Conservation (phyloP, 2,329 filamentous ascomycete genomes). For the Sporothrix phasma region DNA sequence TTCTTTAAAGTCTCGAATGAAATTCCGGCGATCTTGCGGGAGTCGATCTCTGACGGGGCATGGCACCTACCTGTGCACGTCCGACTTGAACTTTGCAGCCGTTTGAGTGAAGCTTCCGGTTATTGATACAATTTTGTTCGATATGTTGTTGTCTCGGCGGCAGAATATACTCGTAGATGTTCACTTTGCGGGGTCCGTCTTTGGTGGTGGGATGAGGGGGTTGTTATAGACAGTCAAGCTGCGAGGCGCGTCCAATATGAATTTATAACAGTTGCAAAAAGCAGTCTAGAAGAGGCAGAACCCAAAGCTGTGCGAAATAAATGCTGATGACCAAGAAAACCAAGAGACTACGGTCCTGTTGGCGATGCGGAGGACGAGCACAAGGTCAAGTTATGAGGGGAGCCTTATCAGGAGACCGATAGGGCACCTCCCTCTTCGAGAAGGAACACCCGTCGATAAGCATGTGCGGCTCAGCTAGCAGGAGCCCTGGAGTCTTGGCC, state of each 20-base stretch:
- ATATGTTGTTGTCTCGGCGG: constrained; percentile 3
- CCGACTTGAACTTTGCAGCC: background rate
- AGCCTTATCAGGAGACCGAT: background rate
- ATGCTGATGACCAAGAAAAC: background rate
- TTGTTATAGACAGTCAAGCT: background rate
- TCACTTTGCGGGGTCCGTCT: background rate
- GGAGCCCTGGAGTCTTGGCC: background rate
- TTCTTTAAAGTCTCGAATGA: no score
- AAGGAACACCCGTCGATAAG: background rate
- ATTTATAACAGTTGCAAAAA: background rate
- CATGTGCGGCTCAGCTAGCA: background rate
- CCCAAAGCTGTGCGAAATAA: no score
- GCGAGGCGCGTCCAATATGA: no score
- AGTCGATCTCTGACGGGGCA: background rate
- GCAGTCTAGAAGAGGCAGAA: background rate
- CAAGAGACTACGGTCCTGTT: background rate
- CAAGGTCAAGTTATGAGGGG: background rate
- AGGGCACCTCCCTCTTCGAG: background rate
- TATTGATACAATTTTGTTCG: background rate
- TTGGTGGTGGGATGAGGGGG: background rate
- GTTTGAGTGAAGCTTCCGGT: background rate
- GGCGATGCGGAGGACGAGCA: background rate
- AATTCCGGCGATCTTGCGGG: background rate
- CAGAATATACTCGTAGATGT: no score
- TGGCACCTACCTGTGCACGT: background rate